A percentile compares a stretch with the other conserved stretches of the same genome.
phyloP scores from a whole-genome alignment of 2,329 filamentous ascomycete species.

The Xenosphaeropsis pyriputrescens region DNA sequence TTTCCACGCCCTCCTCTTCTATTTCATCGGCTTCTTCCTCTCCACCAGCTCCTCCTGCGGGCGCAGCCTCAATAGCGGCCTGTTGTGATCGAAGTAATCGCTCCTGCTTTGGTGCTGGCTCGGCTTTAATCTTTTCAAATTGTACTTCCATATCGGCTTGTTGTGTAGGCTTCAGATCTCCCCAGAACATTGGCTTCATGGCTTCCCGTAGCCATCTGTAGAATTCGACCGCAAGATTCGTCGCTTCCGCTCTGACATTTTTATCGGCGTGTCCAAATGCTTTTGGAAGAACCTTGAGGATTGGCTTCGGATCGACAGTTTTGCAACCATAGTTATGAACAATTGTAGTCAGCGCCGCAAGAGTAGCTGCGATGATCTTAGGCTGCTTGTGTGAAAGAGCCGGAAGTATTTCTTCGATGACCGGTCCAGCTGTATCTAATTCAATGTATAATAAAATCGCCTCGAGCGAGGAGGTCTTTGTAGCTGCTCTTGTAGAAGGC shows the following conservation, averaged over 20 bases:
- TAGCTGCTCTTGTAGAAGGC: conserved; percentile 72
- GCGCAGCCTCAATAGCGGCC: conserved; percentile 61
- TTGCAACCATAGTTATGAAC: conserved; percentile 94
- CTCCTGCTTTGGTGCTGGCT: conserved; percentile 79
- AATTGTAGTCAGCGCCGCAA: conserved; percentile 66
- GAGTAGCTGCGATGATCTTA: conserved; percentile 66
- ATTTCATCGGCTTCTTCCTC: conserved; percentile 41
- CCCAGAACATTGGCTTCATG: conserved; percentile 98
- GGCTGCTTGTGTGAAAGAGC: conserved; percentile 77
- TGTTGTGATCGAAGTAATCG: conserved; percentile 80
- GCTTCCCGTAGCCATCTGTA: conserved; percentile 96
- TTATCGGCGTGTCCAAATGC: conserved; percentile 95
- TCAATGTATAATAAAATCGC: conserved; percentile 81
- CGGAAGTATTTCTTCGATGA: conserved; percentile 83
- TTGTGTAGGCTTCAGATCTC: conserved; percentile 86
- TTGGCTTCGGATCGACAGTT: conserved; percentile 80
- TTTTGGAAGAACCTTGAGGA: conserved; percentile 78
- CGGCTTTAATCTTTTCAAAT: conserved; percentile 86
- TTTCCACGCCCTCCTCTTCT: conserved; percentile 44
- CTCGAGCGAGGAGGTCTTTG: conserved; percentile 77
- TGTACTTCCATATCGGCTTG: conserved; percentile 86
- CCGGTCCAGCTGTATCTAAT: conserved; percentile 68
- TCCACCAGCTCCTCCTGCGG: conserved; percentile 39
- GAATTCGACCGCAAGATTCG: conserved; percentile 80
- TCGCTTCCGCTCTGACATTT: conserved; percentile 89